A percentile compares a stretch with the other conserved stretches of the same genome.
Evolutionary conservation across 345 rosid species (phyloP).

Genomic region (Bruguiera sexangula): DNA sequence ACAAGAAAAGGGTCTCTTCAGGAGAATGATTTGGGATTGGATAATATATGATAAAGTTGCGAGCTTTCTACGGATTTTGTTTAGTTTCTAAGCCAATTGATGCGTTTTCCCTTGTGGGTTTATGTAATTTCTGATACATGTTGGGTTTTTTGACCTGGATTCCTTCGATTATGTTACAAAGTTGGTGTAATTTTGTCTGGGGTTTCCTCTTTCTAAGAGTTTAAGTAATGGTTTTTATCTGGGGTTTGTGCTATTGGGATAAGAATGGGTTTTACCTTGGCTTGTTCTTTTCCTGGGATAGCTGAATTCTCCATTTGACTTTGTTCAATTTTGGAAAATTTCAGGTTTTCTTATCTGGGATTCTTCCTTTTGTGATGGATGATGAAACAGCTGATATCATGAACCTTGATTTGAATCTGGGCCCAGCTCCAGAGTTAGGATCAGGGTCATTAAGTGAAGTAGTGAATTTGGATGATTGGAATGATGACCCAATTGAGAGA

Average conservation of each 20-base stretch:
- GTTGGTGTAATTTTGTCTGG: background rate
- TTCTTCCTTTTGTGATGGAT: constrained; percentile 45
- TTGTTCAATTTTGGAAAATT: constrained; percentile 4
- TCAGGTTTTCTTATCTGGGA: constrained; percentile 19
- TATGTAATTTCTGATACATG: background rate
- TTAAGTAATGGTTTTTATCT: background rate
- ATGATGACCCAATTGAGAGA: constrained; percentile 46
- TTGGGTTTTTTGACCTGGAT: background rate
- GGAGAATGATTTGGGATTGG: background rate
- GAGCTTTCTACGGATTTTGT: constrained; percentile 1
- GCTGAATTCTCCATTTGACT: constrained; percentile 5
- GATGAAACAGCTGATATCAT: constrained; percentile 75
- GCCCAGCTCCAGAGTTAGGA: constrained; percentile 72
- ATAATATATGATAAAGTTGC: background rate
- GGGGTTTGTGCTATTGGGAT: constrained; percentile 13
- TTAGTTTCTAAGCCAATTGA: background rate
- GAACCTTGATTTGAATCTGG: constrained; percentile 97
- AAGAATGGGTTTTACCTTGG: background rate
- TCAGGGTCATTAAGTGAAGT: constrained; percentile 42
- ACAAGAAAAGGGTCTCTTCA: constrained; percentile 18
- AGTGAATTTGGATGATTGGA: constrained; percentile 60
- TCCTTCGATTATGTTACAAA: constrained; percentile 5
- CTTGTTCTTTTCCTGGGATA: background rate
- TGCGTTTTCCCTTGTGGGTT: constrained; percentile 2
- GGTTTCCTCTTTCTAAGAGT: background rate